Evolutionary conservation across 176 grass and related monocot genomes (phyloP).

Genomic region (Cocos nucifera): DNA sequence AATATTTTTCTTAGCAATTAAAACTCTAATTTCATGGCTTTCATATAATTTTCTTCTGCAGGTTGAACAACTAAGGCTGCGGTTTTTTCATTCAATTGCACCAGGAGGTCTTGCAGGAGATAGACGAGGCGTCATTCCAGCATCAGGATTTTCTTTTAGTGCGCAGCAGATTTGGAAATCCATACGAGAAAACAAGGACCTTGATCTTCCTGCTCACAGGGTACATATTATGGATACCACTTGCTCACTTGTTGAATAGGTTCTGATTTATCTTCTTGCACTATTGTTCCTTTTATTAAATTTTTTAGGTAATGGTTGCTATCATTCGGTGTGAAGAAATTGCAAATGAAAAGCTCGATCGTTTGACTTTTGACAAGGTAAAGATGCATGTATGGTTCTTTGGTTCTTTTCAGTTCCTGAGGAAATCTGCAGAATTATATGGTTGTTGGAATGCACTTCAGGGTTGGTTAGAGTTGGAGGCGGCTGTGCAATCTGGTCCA

Average conservation of each 20-base stretch:
- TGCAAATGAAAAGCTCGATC: constrained; percentile 68
- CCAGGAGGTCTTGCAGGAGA: constrained; percentile 1
- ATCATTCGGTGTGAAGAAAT: constrained; percentile 88
- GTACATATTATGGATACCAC: background rate
- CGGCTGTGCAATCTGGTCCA: constrained; percentile 45
- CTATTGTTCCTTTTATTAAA: background rate
- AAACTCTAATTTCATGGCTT: background rate
- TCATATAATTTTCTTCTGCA: background rate
- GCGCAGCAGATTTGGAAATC: background rate
- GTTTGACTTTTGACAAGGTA: constrained; percentile 63
- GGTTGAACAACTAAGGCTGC: background rate
- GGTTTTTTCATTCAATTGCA: constrained; percentile 38
- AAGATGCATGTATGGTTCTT: background rate
- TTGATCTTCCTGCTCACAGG: background rate
- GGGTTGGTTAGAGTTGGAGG: constrained; percentile 71
- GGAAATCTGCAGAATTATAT: too few species aligned
- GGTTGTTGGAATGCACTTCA: constrained; percentile 6
- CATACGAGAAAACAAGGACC: background rate
- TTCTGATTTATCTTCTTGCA: too few species aligned
- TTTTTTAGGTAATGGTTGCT: constrained; percentile 87
- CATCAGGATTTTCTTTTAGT: constrained; percentile 1
- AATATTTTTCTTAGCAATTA: background rate
- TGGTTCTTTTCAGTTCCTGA: too few species aligned
- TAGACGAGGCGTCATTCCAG: background rate
- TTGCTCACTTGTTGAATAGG: too few species aligned